Evolutionary conservation across 805 yeast genomes (phyloP).

Genomic region (Starmerella riodocensis): DNA sequence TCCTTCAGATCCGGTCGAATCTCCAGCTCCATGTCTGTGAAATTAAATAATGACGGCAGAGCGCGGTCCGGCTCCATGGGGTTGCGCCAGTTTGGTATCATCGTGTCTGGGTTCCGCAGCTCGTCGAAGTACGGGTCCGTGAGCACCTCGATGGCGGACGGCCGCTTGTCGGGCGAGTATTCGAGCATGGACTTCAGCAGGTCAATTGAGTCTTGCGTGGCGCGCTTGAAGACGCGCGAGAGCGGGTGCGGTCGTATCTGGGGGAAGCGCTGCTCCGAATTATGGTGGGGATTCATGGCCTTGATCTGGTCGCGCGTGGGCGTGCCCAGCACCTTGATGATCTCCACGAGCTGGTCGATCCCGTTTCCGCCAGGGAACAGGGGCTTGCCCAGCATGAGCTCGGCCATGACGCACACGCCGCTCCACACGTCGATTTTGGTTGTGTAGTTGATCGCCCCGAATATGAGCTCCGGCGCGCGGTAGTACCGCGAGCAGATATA

Average conservation of each 20-base stretch:
- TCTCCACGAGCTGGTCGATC: slow-evolving; percentile 92
- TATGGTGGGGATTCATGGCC: slow-evolving; percentile 91
- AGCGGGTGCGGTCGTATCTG: slow-evolving; percentile 39
- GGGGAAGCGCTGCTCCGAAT: slow-evolving; percentile 87
- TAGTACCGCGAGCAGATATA: slow-evolving; percentile 94
- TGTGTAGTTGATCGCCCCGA: slow-evolving; percentile 93
- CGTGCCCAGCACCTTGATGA: slow-evolving; percentile 89
- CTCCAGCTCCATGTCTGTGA: slow-evolving; percentile 49
- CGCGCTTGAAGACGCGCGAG: slow-evolving; percentile 55
- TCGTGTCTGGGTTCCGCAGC: slow-evolving; percentile 42
- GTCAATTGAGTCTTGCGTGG: slow-evolving; percentile 78
- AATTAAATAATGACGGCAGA: slow-evolving; percentile 67
- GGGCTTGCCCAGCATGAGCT: slow-evolving; percentile 87
- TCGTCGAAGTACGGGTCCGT: slow-evolving; percentile 85
- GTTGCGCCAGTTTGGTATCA: slow-evolving; percentile 34
- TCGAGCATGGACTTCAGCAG: slow-evolving; percentile 68
- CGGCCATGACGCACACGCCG: slow-evolving; percentile 97
- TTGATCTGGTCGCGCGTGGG: slow-evolving; percentile 85
- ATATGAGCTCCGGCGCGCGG: slow-evolving; percentile 93
- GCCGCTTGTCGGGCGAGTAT: slow-evolving; percentile 77
- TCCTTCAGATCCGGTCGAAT: slow-evolving; percentile 32
- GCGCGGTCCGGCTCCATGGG: slow-evolving; percentile 62
- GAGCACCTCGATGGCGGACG: slow-evolving; percentile 68
- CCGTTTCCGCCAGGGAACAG: slow-evolving; percentile 97
- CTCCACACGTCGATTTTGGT: slow-evolving; percentile 97